Conservation (phyloP, 805 yeast species). For the Suhomyces pyralidae region DNA sequence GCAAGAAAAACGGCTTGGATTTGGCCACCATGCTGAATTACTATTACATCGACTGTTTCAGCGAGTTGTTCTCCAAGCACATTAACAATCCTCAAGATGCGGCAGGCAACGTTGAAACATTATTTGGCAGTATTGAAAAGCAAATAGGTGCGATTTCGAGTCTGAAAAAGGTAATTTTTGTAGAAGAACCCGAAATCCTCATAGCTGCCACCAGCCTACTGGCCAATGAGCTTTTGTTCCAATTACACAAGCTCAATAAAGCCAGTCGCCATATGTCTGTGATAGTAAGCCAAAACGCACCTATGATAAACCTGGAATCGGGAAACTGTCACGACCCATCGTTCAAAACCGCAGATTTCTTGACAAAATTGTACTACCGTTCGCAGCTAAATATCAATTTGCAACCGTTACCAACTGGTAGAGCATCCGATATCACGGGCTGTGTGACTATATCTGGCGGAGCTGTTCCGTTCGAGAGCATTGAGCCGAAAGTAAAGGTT, state of each 20-base stretch:
- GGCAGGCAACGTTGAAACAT: conserved; percentile 7
- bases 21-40: conserved; percentile 24
- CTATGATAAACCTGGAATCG: conserved; percentile 27
- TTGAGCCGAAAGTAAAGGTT: conserved; percentile 22
- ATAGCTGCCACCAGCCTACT: conserved; percentile 39
- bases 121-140: conserved; percentile 17
- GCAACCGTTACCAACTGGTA: conserved; percentile 71
- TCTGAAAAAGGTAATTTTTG: conserved; percentile 27
- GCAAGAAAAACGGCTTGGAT: conserved; percentile 41
- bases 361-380: conserved; percentile 47
- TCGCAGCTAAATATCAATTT: conserved; percentile 53
- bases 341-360: conserved; percentile 46
- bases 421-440: conserved; percentile 83
- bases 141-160: conserved; percentile 6
- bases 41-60: conserved; percentile 45
- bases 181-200: conserved; percentile 49
- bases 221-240: conserved; percentile 32
- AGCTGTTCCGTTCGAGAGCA: conserved; percentile 28
- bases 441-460: conserved; percentile 61
- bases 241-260: conserved; percentile 32
- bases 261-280: conserved; percentile 34
- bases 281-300: conserved; percentile 34
- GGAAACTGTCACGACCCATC: conserved; percentile 27
- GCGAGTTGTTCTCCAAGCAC: conserved; percentile 39
- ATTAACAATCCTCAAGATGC: conserved; percentile 22